These are phyloP conservation scores for Alloascoidea africana DNA, from an alignment of 805 yeast species.

Conservation along the genomic window DNA sequence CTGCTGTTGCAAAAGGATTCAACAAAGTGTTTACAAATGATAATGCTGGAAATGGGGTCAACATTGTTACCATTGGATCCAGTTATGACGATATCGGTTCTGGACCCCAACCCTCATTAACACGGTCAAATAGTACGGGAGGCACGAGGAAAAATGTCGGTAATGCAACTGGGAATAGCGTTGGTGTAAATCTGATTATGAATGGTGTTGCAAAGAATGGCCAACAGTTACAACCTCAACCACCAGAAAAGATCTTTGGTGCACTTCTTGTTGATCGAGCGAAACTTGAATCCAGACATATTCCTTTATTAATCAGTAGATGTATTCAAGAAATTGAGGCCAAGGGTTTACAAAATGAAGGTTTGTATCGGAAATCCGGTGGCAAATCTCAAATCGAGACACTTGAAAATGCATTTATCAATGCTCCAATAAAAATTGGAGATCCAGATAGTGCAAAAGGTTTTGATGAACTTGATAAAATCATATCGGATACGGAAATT, in stretches of 20 bases:
- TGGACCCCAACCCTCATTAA: not conserved
- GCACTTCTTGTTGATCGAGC: constrained; percentile 52
- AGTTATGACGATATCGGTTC: not conserved
- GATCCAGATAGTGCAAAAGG: no score
- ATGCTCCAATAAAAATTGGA: constrained; percentile 13
- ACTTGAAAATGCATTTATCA: constrained; percentile 21
- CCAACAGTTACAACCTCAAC: not conserved
- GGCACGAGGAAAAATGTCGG: not conserved
- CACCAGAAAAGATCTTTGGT: constrained; percentile 17
- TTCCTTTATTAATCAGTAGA: constrained; percentile 59
- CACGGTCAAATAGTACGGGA: not conserved
- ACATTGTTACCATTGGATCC: not conserved
- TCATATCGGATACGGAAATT: not conserved
- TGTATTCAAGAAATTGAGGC: constrained; percentile 68
- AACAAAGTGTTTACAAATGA: constrained; percentile 16
- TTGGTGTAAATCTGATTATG: not conserved
- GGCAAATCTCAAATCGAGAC: constrained; percentile 50
- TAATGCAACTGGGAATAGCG: not conserved
- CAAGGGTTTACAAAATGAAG: constrained; percentile 67
- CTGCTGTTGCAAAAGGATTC: constrained; percentile 20
- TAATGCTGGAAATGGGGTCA: constrained; percentile 1
- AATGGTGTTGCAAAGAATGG: not conserved
- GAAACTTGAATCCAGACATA: constrained; percentile 37
- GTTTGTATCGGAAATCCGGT: constrained; percentile 84
- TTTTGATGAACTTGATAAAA: constrained; percentile 16